Percentiles rank a stretch among this genome's conserved stretches.
These are phyloP conservation scores for Tuber borchii DNA, from an alignment of 495 filamentous ascomycete species.

Conservation along the genomic window DNA sequence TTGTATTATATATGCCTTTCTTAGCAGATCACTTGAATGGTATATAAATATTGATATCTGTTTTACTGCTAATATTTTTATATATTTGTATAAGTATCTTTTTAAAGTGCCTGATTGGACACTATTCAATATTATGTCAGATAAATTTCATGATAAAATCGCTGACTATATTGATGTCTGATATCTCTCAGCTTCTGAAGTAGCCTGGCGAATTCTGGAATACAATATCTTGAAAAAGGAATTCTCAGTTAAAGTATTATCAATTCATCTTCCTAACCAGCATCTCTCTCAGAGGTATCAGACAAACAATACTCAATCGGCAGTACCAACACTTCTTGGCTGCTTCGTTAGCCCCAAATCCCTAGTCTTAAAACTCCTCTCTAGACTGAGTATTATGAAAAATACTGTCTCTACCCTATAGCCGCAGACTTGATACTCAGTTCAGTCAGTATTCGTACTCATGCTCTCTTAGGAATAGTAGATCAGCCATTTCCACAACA, in stretches of 20 bases:
- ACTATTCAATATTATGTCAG: constrained; percentile 6
- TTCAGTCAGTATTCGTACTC: neutral
- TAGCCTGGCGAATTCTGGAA: constrained; percentile 20
- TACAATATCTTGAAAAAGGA: constrained; percentile 14
- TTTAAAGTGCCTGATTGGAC: neutral
- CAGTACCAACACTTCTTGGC: neutral
- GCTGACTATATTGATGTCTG: constrained; percentile 19
- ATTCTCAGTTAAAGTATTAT: constrained; percentile 8
- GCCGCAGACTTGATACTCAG: no score
- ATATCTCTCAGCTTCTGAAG: constrained; percentile 22
- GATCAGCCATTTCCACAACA: neutral
- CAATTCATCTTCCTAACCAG: constrained; percentile 12
- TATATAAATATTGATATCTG: no score
- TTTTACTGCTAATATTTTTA: no score
- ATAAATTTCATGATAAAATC: constrained; percentile 13
- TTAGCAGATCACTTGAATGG: no score
- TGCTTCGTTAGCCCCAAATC: constrained; percentile 13
- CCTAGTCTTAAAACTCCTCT: no score
- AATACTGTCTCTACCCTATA: no score
- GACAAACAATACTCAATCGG: constrained; percentile 7
- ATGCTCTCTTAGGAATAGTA: neutral
- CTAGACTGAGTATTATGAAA: constrained; percentile 15
- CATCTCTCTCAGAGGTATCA: constrained; percentile 14
- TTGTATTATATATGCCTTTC: no score
- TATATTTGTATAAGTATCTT: no score